phyloP scores from a whole-genome alignment of 2,329 filamentous ascomycete species.

The Colletotrichum karsti region DNA sequence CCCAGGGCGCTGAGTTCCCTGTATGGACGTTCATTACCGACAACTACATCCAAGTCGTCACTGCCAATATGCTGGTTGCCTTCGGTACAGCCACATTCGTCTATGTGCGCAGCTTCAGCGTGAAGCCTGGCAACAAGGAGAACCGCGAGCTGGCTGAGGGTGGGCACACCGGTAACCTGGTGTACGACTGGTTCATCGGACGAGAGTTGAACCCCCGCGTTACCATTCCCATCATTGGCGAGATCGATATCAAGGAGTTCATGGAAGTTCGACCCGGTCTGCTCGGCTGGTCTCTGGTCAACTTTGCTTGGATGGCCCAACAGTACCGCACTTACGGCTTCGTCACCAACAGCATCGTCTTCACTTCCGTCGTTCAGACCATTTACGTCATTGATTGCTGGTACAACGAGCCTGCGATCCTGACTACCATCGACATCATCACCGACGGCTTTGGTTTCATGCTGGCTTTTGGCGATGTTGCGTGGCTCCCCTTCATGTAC shows the following conservation, averaged over 20 bases:
- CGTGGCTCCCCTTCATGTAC: conserved; percentile 94
- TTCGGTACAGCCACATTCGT: conserved; percentile 78
- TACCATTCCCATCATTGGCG: conserved; percentile 79
- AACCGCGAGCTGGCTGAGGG: conserved; percentile 83
- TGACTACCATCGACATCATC: conserved; percentile 95
- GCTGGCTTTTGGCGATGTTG: conserved; percentile 90
- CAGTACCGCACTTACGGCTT: conserved; percentile 88
- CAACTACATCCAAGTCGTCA: conserved; percentile 88
- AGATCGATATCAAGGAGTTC: conserved; percentile 90
- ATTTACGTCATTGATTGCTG: conserved; percentile 87
- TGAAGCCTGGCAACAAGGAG: conserved; percentile 77
- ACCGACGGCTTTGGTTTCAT: conserved; percentile 96
- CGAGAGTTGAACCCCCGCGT: conserved; percentile 93
- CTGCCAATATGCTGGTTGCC: conserved; percentile 81
- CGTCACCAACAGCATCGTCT: conserved; percentile 85
- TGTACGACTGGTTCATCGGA: conserved; percentile 96
- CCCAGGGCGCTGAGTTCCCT: conserved; percentile 82
- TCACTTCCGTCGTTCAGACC: conserved; percentile 80
- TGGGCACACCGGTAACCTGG: conserved; percentile 81
- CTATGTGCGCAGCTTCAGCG: conserved; percentile 83
- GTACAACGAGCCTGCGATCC: conserved; percentile 86
- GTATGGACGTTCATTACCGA: conserved; percentile 95
- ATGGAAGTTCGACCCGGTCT: conserved; percentile 92
- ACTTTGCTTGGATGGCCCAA: conserved; percentile 84
- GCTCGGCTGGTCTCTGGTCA: conserved; percentile 87